Evolutionary conservation across 371 early-diverging fungal genomes (phyloP).

Genomic region (Rhizomucor miehei): DNA sequence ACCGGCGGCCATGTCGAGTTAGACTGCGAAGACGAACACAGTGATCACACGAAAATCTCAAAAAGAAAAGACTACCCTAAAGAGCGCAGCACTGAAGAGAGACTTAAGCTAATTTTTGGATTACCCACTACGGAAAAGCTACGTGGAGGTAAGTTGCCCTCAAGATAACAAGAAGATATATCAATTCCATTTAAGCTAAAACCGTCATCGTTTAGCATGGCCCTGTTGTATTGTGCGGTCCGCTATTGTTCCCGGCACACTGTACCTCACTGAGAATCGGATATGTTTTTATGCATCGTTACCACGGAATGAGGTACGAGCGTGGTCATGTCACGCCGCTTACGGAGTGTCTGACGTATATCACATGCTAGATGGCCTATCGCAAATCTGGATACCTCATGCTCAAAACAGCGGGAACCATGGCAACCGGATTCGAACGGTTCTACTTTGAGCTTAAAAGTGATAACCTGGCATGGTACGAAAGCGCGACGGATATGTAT

Average conservation of each 20-base stretch:
- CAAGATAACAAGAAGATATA: not conserved
- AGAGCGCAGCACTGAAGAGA: slow-evolving; percentile 49
- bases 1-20: slow-evolving; percentile 17
- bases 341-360: not conserved
- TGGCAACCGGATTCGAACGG: slow-evolving; percentile 42
- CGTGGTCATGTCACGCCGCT: not conserved
- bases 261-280: slow-evolving; percentile 69
- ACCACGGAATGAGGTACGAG: slow-evolving; percentile 48
- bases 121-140: slow-evolving; percentile 54
- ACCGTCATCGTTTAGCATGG: slow-evolving; percentile 50
- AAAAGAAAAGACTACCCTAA: slow-evolving; percentile 8
- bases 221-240: slow-evolving; percentile 71
- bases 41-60: too few relatives aligned
- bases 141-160: slow-evolving; percentile 38
- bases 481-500: slow-evolving; percentile 63
- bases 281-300: slow-evolving; percentile 74
- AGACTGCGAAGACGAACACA: too few relatives aligned
- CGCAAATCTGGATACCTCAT: slow-evolving; percentile 65
- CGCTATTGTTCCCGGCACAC: slow-evolving; percentile 65
- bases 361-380: slow-evolving; percentile 37
- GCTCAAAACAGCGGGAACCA: slow-evolving; percentile 41
- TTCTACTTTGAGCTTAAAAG: slow-evolving; percentile 73
- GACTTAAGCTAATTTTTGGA: slow-evolving; percentile 59
- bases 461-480: slow-evolving; percentile 62
- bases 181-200: slow-evolving; percentile 4